phyloP scores from a whole-genome alignment of 257 asterid species.

The Fraxinus americana region DNA sequence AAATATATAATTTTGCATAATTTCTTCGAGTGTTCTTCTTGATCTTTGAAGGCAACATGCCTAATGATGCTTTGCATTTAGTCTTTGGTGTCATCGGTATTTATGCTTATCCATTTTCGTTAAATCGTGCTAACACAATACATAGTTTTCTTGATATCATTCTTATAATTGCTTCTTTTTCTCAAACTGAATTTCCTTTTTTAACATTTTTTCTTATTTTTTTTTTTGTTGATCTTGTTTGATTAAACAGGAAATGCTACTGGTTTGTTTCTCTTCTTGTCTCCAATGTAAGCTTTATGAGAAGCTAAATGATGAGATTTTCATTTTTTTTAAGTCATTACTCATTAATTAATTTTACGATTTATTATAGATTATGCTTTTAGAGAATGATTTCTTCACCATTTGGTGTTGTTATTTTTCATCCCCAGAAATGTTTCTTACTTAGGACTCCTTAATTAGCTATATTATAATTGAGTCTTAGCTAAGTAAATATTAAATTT shows the following conservation, averaged over 20 bases:
- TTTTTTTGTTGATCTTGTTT: not conserved
- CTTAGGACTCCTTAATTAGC: not conserved
- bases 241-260: conserved; percentile 60
- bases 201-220: not conserved
- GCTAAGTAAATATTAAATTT: not conserved
- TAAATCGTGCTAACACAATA: not conserved
- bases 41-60: conserved; percentile 21
- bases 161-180: no score
- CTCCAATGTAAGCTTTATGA: conserved; percentile 61
- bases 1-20: not conserved
- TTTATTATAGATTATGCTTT: no score
- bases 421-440: no score
- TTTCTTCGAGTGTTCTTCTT: not conserved
- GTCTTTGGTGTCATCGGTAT: conserved; percentile 60
- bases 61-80: conserved; percentile 39
- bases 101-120: not conserved
- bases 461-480: not conserved
- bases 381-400: no score
- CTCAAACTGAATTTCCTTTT: not conserved
- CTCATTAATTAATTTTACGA: no score
- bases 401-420: no score
- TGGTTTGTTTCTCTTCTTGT: conserved; percentile 78
- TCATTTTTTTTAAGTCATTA: no score
- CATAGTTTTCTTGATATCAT: not conserved
- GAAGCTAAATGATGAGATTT: no score